Base-by-base conservation (phyloP, 306 rosid species). In the Cicer yamashitae region DNA sequence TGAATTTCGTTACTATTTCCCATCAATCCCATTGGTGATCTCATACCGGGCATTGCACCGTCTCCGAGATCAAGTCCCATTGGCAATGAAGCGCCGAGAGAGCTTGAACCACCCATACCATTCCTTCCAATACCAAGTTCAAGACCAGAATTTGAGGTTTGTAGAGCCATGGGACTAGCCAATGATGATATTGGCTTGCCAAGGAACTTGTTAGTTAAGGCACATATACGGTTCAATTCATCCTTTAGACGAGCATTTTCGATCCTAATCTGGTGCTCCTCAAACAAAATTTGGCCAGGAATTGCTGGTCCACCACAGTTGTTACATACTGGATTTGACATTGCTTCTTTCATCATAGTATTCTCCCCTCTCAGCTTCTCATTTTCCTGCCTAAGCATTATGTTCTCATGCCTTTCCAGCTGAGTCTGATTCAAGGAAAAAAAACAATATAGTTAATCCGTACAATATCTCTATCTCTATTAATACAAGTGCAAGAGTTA, bases 361-460 rank as follows among this genome's bases (percentile, higher is more conserved):
- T 92, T 96, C 87, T 96, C 98, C 10, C 92, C 97, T 77, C 89
- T 84, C 3, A 96, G 96, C 92, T 92, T 96, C 60, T 96, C 99
- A 65, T 90, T 89, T 63, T 96, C 99, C 81, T 92, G 97, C 82
- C 86, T 84, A 13, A 96, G 91, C 81, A 92, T 87, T 38, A 90
- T 71, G 67, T 96, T 90, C 81, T 96, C 99, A 41, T 96, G 99
- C 17, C 99, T 90, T 77, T 96, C 99, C 60, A 96, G 48, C 74
- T 96, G 98, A n/a, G 96, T 92, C 99, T 96, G 89, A 58, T 71
- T 81, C 85, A 81, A 83, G 17, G 1, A 20, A 22, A 46, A 73
- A 41, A 46, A 74, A 34, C 34, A 43, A 57, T 13, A 56, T 51
- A 45, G 62, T 44, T 65, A 62, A 54, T 76, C 11, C 58, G 15